Base-by-base conservation (phyloP, 768 basidiomycete species). In the Phaffia tasmanica region DNA sequence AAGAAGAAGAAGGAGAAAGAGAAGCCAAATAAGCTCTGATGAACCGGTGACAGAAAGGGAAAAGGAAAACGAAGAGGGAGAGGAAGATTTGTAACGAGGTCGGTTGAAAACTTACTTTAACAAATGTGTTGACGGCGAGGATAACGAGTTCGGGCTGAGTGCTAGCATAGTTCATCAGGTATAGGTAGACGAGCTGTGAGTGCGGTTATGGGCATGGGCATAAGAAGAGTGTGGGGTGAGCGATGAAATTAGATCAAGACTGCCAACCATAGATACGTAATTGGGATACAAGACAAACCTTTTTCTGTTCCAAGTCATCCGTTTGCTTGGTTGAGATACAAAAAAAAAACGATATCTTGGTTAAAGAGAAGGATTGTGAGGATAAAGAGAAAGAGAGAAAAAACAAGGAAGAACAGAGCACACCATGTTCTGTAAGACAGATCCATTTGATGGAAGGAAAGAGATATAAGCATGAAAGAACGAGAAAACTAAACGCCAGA, bases 71-170 rank as follows among this genome's bases (percentile, higher is more conserved):
- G 23, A 35, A 19, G 53, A 32, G 35, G 19, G 27, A 51, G 25
- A 46, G 27, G 57, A 27, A 21, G 55, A 57, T 4, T 61, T 35
- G 23, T 49, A n/a, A 56, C 57, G 50, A 70, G 61, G 46, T 49
- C 59, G 19, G 14, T 1, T 48, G 32, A 16, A 48, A 29, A 42
- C 77, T 57, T 27, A 79, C 81, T 76, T 81, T 81, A 66, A 99
- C 95, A 75, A 99, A 97, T 9, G 94, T 99, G 75, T 98, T 99
- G 68, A 99, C 95, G 32, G 95, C 95, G 56, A 99, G 82, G 74
- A 99, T 98, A 77, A 97, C 93, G 69, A 98, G 88, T 75, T 99
- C 95, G 0, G 95, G 95, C 74, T 99, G 95, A 0, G 94, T 93
- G 75, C 95, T 95, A 46, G 94, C 94, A 51, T 69, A 69, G 57